Evolutionary conservation across 176 grass and related monocot genomes (phyloP).

Genomic region (Typha latifolia): DNA sequence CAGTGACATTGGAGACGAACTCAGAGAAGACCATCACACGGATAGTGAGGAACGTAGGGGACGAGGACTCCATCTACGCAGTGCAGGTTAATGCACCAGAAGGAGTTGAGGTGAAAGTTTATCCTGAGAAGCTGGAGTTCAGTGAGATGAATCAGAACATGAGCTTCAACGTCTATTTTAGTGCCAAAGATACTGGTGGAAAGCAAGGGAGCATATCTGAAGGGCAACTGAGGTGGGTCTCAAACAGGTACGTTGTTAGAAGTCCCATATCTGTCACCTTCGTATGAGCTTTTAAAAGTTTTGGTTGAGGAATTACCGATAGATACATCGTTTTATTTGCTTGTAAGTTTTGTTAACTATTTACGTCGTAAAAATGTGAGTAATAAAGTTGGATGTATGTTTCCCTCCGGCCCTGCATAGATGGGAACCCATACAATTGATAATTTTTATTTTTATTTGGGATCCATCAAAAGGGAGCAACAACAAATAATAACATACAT

Average conservation of each 20-base stretch:
- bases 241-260: neutral
- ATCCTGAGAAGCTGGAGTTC: neutral
- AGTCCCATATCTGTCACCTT: neutral
- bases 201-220: neutral
- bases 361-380: too few relatives aligned
- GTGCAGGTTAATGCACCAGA: neutral
- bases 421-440: too few relatives aligned
- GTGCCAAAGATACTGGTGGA: neutral
- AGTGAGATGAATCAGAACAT: too few relatives aligned
- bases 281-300: neutral
- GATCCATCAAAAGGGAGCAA: too few relatives aligned
- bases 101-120: slow-evolving; percentile 1
- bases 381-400: too few relatives aligned
- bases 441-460: too few relatives aligned
- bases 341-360: too few relatives aligned
- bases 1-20: neutral
- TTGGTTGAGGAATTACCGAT: too few relatives aligned
- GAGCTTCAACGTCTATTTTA: too few relatives aligned
- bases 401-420: too few relatives aligned
- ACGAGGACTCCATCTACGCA: neutral
- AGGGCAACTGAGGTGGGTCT: neutral
- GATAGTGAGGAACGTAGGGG: neutral
- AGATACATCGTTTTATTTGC: too few relatives aligned
- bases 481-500: too few relatives aligned
- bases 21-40: neutral